These are phyloP conservation scores for Camelina sativa DNA, from an alignment of 345 rosid species.

Conservation along the genomic window DNA sequence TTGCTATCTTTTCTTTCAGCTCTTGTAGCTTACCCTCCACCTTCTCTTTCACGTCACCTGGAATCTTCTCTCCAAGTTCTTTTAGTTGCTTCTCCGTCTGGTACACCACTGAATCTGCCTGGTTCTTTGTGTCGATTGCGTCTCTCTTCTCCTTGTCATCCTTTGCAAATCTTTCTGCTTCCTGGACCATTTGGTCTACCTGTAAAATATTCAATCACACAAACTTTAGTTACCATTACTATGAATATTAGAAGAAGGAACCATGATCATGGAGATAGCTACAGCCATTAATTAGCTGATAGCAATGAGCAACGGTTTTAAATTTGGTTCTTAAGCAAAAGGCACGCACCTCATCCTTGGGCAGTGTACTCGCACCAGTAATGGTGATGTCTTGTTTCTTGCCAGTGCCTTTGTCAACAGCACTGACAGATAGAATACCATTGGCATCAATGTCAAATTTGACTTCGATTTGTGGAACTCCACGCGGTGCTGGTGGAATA, in stretches of 20 bases:
- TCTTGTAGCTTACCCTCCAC: conserved; percentile 85
- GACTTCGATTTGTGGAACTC: conserved; percentile 93
- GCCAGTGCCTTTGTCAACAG: conserved; percentile 86
- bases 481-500: conserved; percentile 89
- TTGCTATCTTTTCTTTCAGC: conserved; percentile 77
- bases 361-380: conserved; percentile 96
- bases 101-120: conserved; percentile 89
- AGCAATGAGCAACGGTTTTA: neutral
- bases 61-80: conserved; percentile 91
- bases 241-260: neutral
- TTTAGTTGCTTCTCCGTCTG: conserved; percentile 96
- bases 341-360: conserved; percentile 78
- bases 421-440: conserved; percentile 87
- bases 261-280: neutral
- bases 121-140: conserved; percentile 96
- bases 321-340: neutral
- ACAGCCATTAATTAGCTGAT: neutral
- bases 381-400: conserved; percentile 97
- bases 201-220: conserved; percentile 38
- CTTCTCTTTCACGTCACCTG: conserved; percentile 84
- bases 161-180: conserved; percentile 83
- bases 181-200: conserved; percentile 91
- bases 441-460: conserved; percentile 97
- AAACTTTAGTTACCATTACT: neutral
- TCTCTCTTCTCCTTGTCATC: conserved; percentile 98